A percentile compares a stretch with the other conserved stretches of the same genome.
These are phyloP conservation scores for Solanum hybrid DNA, from an alignment of 305 asterid species.

Conservation along the genomic window DNA sequence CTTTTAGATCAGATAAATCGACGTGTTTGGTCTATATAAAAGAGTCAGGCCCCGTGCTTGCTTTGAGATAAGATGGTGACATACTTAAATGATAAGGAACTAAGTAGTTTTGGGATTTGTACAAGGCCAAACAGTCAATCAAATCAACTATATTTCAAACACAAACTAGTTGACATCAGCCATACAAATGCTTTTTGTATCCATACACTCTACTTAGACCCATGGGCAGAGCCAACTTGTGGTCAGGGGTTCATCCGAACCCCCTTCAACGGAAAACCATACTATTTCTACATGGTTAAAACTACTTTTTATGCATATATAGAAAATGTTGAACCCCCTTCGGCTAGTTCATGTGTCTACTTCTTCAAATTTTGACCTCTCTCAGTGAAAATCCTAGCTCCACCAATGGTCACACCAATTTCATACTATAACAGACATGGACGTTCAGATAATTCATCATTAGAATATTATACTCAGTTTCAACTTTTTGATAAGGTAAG, in stretches of 20 bases:
- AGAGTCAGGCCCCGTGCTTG: background rate
- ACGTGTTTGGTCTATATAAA: background rate
- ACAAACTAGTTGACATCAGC: background rate
- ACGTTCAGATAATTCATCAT: background rate
- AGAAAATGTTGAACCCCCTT: background rate
- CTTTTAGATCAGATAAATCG: background rate
- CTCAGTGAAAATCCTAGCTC: background rate
- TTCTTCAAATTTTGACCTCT: too few species aligned
- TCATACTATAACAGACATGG: background rate
- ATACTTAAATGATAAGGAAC: background rate
- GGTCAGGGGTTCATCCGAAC: background rate
- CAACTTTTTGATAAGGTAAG: background rate
- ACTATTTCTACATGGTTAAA: background rate
- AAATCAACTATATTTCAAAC: background rate
- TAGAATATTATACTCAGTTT: background rate
- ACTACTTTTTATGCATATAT: too few species aligned
- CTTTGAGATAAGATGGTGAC: background rate
- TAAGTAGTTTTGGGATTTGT: background rate
- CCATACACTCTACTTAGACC: background rate
- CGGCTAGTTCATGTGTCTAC: background rate
- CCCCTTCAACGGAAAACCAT: background rate
- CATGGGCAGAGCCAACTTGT: background rate
- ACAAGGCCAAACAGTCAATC: background rate
- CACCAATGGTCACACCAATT: background rate
- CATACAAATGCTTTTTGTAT: background rate